phyloP scores from a whole-genome alignment of 176 grass and related monocot genomes.

The Avena insularis region DNA sequence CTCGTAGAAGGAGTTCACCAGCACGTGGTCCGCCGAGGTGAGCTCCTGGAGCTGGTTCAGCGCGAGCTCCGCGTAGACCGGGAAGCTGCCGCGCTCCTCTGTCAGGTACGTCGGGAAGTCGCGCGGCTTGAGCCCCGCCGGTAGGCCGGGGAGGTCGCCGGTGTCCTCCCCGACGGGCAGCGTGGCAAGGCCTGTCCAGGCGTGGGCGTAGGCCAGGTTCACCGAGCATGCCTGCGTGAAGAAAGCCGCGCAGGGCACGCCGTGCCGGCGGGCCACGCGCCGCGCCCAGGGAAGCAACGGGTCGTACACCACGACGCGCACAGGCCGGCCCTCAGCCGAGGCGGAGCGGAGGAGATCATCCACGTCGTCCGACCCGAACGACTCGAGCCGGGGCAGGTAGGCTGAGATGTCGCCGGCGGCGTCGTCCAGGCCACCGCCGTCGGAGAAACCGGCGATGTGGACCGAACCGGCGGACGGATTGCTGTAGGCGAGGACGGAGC shows the following conservation, averaged over 20 bases:
- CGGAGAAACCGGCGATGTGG: slow-evolving; percentile 35
- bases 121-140: slow-evolving; percentile 3
- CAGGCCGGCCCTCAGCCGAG: too few relatives aligned
- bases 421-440: slow-evolving; percentile 29
- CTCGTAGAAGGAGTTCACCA: slow-evolving; percentile 14
- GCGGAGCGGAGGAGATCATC: too few relatives aligned
- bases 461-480: slow-evolving; percentile 3
- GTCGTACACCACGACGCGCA: too few relatives aligned
- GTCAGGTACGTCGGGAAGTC: slow-evolving; percentile 56
- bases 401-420: slow-evolving; percentile 29
- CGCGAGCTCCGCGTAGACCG: slow-evolving; percentile 40
- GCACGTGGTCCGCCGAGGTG: slow-evolving; percentile 45
- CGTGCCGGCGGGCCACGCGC: slow-evolving; percentile 34
- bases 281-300: background rate
- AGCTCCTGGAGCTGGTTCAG: slow-evolving; percentile 52
- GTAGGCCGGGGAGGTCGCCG: slow-evolving; percentile 47
- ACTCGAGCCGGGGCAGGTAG: slow-evolving; percentile 52
- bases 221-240: slow-evolving; percentile 65
- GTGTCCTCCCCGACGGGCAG: slow-evolving; percentile 11
- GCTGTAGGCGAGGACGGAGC: slow-evolving; percentile 31
- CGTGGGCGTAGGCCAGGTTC: slow-evolving; percentile 52
- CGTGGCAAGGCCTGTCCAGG: slow-evolving; percentile 22
- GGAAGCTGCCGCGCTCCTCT: background rate
- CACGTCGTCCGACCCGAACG: slow-evolving; percentile 30
- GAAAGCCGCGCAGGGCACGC: slow-evolving; percentile 45